Percentiles rank a stretch among this genome's conserved stretches.
phyloP scores from a whole-genome alignment of 2,329 filamentous ascomycete species.

The Trichoderma koningiopsis region DNA sequence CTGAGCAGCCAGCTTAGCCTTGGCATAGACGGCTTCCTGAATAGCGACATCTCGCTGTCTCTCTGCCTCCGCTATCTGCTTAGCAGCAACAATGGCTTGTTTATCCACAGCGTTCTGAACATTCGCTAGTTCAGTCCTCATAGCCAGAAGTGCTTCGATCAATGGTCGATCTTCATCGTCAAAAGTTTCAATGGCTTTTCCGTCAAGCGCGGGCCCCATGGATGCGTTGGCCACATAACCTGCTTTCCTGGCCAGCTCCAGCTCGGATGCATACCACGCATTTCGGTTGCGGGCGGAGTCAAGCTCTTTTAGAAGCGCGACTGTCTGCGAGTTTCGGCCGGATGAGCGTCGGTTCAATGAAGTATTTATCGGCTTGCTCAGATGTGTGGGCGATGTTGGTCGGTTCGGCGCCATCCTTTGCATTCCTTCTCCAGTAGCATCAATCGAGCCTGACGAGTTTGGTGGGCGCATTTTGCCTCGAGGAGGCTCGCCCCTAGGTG shows the following conservation, averaged over 20 bases:
- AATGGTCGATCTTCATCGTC: conserved; percentile 90
- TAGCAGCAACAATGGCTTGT: conserved; percentile 82
- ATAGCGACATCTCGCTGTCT: conserved; percentile 94
- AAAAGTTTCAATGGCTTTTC: conserved; percentile 75
- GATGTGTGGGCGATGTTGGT: conserved; percentile 61
- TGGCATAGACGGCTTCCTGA: conserved; percentile 91
- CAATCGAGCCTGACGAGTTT: conserved; percentile 66
- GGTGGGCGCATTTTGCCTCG: conserved; percentile 36
- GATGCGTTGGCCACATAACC: conserved; percentile 78
- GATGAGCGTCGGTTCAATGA: conserved; percentile 62
- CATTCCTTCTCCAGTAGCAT: conserved; percentile 64
- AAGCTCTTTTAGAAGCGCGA: conserved; percentile 80
- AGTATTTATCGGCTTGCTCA: conserved; percentile 59
- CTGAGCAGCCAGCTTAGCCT: conserved; percentile 86
- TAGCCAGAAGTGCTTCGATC: conserved; percentile 87
- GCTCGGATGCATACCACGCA: conserved; percentile 95
- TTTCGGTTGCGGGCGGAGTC: conserved; percentile 83
- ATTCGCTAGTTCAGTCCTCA: conserved; percentile 85
- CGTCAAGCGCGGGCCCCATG: conserved; percentile 73
- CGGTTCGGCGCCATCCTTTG: conserved; percentile 47
- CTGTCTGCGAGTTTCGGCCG: conserved; percentile 65
- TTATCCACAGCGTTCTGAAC: conserved; percentile 89
- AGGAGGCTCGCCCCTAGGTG: conserved; percentile 26
- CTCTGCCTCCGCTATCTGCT: conserved; percentile 89
- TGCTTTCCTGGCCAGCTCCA: conserved; percentile 86